Base-by-base conservation (phyloP, 2,329 filamentous ascomycete species). In the Aspergillus brunneoviolaceus region DNA sequence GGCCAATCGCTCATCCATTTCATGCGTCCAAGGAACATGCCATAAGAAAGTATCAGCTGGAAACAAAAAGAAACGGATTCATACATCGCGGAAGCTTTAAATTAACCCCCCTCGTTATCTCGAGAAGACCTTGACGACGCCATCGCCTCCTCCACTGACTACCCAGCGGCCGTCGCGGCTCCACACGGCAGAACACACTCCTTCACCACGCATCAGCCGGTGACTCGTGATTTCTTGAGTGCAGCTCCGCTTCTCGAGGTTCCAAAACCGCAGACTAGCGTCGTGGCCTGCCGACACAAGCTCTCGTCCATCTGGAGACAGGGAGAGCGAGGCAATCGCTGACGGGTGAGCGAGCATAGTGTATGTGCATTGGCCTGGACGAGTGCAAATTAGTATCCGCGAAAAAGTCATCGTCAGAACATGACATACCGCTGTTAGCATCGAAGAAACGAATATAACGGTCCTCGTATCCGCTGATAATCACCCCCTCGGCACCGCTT, bases 381-480 rank as follows among this genome's bases (percentile, higher is more conserved):
- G 27, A 35, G 12, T 19, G 21, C 52, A 33, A 11, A 62, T 59
- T 62, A 57, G 65, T 72, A 23, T 49, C n/a, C n/a, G 23, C 5
- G 23, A 14, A 51, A 49, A 49, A 21, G 35, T 9, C 29, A 50
- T 47, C 21, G 47, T 35, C 48, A n/a, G 16, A 52, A 27, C 48
- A 29, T 47, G 39, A 86, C 91, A 78, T 89, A 98, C 95, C 95
- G 79, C 92, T 96, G 74, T 99, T 98, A 64, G 95, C 95, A 81
- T 99, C 95, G 75, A 96, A 99, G 83, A 99, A 96, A 67, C 94
- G 85, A 68, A 99, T 92, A 71, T 92, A 97, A 68, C 91, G 88
- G 79, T 99, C 95, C 80, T 99, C 95, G 73, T 99, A 94, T 65
- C 95, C 95, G 63, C 91, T 96, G 65, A 99, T 97, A 60, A 99